Conservation (phyloP, 1,284 basidiomycete genomes). For the Boletus subluridellus region DNA sequence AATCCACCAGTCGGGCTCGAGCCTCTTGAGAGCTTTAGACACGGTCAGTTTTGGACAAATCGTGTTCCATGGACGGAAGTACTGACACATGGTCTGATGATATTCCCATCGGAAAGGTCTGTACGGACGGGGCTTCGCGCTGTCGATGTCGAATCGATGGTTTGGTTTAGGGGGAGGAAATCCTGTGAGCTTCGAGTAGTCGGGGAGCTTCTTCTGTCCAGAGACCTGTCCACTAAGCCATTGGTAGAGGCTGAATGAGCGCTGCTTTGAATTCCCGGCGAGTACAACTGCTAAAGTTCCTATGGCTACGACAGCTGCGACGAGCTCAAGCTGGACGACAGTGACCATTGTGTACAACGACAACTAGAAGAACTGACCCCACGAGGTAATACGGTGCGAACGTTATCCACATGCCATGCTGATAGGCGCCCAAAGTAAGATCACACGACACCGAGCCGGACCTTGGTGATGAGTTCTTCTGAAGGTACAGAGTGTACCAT, state of each 20-base stretch:
- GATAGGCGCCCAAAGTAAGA: neutral
- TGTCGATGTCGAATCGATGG: slow-evolving; percentile 42
- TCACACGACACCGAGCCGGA: neutral
- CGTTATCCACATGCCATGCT: neutral
- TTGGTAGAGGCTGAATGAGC: neutral
- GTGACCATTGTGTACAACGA: slow-evolving; percentile 12
- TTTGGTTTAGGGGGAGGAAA: slow-evolving; percentile 43
- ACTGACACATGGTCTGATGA: slow-evolving; percentile 52
- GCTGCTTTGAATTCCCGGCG: neutral
- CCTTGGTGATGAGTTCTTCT: neutral
- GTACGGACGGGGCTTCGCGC: slow-evolving; percentile 46
- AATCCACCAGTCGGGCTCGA: slow-evolving; percentile 53
- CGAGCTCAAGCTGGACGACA: neutral
- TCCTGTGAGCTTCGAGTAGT: slow-evolving; percentile 42
- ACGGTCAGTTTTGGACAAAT: neutral
- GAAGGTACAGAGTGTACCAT: neutral
- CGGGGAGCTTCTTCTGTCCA: slow-evolving; percentile 16
- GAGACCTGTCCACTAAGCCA: slow-evolving; percentile 7
- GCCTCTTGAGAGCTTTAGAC: slow-evolving; percentile 40
- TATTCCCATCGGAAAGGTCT: slow-evolving; percentile 53
- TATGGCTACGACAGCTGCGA: neutral
- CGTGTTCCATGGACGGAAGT: neutral
- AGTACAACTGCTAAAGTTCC: slow-evolving; percentile 8
- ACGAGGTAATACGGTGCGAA: neutral
- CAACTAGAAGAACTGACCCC: neutral